A percentile compares a stretch with the other conserved stretches of the same genome.
Evolutionary conservation across 345 rosid genomes (phyloP).

Genomic region (Toxicodendron radicans): DNA sequence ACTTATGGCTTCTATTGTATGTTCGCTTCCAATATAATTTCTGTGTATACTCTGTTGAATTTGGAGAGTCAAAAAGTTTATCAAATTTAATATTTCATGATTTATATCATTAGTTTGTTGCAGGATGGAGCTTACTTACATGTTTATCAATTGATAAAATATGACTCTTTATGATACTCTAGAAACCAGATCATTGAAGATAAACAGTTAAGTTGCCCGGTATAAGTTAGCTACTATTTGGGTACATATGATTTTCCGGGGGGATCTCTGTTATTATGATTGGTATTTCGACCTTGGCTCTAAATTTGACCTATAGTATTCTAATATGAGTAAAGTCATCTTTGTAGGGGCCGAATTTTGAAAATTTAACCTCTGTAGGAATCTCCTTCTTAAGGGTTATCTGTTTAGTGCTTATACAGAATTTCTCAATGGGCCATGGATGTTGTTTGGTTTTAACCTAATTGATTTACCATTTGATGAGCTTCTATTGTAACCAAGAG

Average conservation of each 20-base stretch:
- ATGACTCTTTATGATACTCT: not conserved
- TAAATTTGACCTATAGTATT: too few species aligned
- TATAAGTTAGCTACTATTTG: not conserved
- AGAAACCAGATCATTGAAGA: not conserved
- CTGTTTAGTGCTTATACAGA: too few species aligned
- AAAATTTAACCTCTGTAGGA: too few species aligned
- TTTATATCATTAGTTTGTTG: not conserved
- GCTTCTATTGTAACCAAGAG: not conserved
- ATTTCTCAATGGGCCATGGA: too few species aligned
- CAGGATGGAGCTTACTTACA: not conserved
- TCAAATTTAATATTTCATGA: not conserved
- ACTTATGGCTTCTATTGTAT: not conserved
- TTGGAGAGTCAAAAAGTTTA: not conserved
- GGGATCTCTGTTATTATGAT: not conserved
- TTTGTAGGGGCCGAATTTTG: too few species aligned
- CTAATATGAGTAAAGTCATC: too few species aligned
- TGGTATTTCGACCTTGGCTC: not conserved
- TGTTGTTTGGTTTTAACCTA: too few species aligned
- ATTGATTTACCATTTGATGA: too few species aligned
- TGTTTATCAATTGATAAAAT: not conserved
- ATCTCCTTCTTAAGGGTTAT: too few species aligned
- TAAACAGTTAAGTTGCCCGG: not conserved
- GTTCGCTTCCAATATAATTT: constrained; percentile 8
- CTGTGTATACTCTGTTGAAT: not conserved
- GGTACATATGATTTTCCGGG: not conserved